These are phyloP conservation scores for Nephelium lappaceum DNA, from an alignment of 345 rosid genomes.

Conservation along the genomic window DNA sequence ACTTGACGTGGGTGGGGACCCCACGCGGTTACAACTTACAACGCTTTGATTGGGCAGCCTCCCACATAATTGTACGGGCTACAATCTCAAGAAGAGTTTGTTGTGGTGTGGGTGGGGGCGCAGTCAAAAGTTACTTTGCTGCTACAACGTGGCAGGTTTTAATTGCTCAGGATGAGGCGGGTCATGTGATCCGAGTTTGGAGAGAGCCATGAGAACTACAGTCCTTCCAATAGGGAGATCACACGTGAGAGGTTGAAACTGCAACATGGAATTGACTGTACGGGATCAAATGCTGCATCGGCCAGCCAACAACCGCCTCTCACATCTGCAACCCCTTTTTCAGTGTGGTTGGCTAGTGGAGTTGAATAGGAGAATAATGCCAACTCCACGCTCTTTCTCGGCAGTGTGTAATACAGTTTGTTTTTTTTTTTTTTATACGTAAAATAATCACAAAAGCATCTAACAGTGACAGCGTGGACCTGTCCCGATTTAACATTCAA, in stretches of 20 bases:
- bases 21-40: slow-evolving; percentile 1
- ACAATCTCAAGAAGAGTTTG: slow-evolving; percentile 27
- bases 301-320: slow-evolving; percentile 25
- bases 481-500: no score
- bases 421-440: no score
- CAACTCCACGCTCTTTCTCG: background rate
- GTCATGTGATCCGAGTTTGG: background rate
- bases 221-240: background rate
- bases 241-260: slow-evolving; percentile 17
- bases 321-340: slow-evolving; percentile 6
- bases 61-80: slow-evolving; percentile 40
- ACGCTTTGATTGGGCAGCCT: slow-evolving; percentile 33
- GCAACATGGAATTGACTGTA: background rate
- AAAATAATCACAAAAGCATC: no score
- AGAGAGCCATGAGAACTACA: background rate
- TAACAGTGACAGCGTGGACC: no score
- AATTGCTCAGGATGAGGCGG: background rate
- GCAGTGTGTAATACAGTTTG: background rate
- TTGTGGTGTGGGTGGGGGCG: background rate
- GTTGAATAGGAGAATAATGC: slow-evolving; percentile 15
- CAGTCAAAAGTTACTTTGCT: background rate
- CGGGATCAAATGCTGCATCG: background rate
- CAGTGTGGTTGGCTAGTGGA: slow-evolving; percentile 17
- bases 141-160: background rate
- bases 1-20: slow-evolving; percentile 24